Conservation (phyloP, 2,329 filamentous ascomycete genomes). For the Fulvia fulva region DNA sequence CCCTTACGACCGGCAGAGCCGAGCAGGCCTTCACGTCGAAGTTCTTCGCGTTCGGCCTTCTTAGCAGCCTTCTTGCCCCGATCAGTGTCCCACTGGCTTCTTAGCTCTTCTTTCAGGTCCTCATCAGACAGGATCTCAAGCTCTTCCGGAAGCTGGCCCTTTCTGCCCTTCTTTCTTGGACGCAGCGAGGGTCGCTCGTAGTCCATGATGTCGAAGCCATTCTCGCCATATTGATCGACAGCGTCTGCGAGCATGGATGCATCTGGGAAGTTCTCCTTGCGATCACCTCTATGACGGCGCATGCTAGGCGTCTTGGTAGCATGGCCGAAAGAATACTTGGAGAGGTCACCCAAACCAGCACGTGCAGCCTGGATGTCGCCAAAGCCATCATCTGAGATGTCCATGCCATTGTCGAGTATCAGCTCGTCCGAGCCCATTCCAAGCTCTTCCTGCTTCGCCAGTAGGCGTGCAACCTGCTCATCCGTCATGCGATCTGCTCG, state of each 20-base stretch:
- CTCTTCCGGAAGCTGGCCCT: conserved; percentile 39
- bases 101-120: conserved; percentile 40
- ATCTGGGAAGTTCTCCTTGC: conserved; percentile 45
- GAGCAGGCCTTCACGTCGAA: conserved; percentile 43
- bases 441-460: conserved; percentile 61
- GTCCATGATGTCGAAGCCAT: conserved; percentile 82
- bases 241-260: conserved; percentile 56
- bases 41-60: conserved; percentile 46
- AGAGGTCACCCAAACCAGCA: conserved; percentile 29
- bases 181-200: conserved; percentile 67
- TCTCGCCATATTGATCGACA: conserved; percentile 61
- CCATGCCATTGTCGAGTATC: conserved; percentile 47
- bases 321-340: conserved; percentile 19
- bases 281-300: conserved; percentile 22
- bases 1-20: conserved; percentile 34
- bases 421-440: conserved; percentile 59
- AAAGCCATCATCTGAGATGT: conserved; percentile 20
- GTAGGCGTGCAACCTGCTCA: conserved; percentile 57
- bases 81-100: conserved; percentile 42
- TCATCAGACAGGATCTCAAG: conserved; percentile 41
- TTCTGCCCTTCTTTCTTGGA: conserved; percentile 61
- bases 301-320: conserved; percentile 20
- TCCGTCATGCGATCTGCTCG: conserved; percentile 49
- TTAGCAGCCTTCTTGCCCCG: conserved; percentile 44
- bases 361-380: conserved; percentile 31